These are phyloP conservation scores for Areca catechu DNA, from an alignment of 176 grass and related monocot species.

Conservation along the genomic window DNA sequence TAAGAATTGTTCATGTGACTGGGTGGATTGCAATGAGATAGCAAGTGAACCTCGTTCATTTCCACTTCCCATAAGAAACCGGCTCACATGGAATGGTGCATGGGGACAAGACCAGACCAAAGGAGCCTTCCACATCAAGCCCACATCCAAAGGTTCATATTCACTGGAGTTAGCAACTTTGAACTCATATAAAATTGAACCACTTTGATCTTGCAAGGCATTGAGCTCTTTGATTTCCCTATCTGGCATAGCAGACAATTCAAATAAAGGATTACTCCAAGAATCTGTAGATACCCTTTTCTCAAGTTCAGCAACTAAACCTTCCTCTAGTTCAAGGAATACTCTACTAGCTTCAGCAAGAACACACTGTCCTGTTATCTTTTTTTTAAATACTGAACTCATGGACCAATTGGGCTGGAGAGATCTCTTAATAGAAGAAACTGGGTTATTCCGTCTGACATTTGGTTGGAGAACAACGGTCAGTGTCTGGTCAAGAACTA, in stretches of 20 bases:
- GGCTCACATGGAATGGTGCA: constrained; percentile 56
- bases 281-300: constrained; percentile 31
- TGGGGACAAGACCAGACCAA: constrained; percentile 47
- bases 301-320: constrained; percentile 29
- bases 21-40: constrained; percentile 65
- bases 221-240: constrained; percentile 46
- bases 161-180: constrained; percentile 51
- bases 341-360: constrained; percentile 72
- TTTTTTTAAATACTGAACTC: constrained; percentile 69
- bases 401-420: constrained; percentile 78
- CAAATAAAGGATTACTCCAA: constrained; percentile 50
- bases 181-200: constrained; percentile 59
- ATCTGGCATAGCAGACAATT: constrained; percentile 41
- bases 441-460: constrained; percentile 12
- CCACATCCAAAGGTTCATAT: constrained; percentile 66
- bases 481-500: constrained; percentile 74
- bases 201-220: constrained; percentile 20
- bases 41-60: constrained; percentile 97
- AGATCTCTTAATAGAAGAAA: constrained; percentile 29
- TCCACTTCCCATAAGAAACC: constrained; percentile 98
- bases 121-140: constrained; percentile 75
- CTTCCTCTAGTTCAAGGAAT: constrained; percentile 66
- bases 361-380: constrained; percentile 54
- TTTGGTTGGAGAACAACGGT: constrained; percentile 67
- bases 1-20: constrained; percentile 33